These are phyloP conservation scores for Pulveroboletus ravenelii DNA, from an alignment of 768 basidiomycete genomes.

Conservation along the genomic window DNA sequence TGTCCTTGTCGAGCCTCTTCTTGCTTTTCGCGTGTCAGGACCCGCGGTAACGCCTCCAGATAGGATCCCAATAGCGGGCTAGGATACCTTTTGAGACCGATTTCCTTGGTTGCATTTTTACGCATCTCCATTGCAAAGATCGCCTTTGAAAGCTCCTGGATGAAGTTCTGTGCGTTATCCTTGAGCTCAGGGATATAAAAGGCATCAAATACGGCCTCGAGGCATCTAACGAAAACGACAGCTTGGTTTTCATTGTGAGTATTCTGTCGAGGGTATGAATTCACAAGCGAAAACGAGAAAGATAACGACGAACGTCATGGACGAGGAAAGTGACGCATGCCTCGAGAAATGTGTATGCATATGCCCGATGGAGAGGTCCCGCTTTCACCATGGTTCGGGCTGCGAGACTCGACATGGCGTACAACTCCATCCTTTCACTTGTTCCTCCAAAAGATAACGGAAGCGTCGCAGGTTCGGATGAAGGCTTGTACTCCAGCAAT, in stretches of 20 bases:
- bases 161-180: slow-evolving; percentile 62
- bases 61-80: slow-evolving; percentile 60
- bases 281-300: neutral
- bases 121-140: slow-evolving; percentile 75
- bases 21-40: slow-evolving; percentile 60
- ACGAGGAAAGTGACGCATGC: slow-evolving; percentile 65
- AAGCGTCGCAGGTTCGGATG: slow-evolving; percentile 66
- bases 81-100: slow-evolving; percentile 47
- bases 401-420: slow-evolving; percentile 62
- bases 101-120: slow-evolving; percentile 51
- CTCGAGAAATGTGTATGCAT: slow-evolving; percentile 70
- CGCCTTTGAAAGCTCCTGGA: slow-evolving; percentile 63
- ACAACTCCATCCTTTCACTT: slow-evolving; percentile 58
- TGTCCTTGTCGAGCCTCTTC: slow-evolving; percentile 59
- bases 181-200: slow-evolving; percentile 64
- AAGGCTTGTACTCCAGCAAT: slow-evolving; percentile 61
- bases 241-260: slow-evolving; percentile 69
- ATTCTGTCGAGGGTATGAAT: slow-evolving; percentile 44
- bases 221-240: slow-evolving; percentile 58
- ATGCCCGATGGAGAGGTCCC: slow-evolving; percentile 36
- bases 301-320: slow-evolving; percentile 54
- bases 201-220: slow-evolving; percentile 79
- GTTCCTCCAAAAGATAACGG: slow-evolving; percentile 71
- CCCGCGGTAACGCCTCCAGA: slow-evolving; percentile 78
- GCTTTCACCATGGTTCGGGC: slow-evolving; percentile 53